phyloP scores from a whole-genome alignment of 257 asterid species.

The Nicotiana tabacum region DNA sequence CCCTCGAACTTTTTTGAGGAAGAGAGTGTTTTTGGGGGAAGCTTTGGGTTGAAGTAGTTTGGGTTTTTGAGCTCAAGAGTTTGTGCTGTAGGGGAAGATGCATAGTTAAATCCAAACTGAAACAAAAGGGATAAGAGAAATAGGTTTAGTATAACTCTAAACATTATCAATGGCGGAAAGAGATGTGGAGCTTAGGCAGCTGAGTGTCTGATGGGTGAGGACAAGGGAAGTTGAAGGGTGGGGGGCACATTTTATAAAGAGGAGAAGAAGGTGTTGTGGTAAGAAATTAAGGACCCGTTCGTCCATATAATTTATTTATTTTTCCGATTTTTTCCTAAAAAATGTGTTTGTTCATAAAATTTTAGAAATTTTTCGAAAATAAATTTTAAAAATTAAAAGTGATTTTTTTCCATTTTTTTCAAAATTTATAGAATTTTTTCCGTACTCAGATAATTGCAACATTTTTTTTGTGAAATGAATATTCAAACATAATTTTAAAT shows the following conservation, averaged over 20 bases:
- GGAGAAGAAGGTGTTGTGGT: neutral
- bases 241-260: neutral
- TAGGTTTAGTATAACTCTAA: neutral
- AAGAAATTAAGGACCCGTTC: too few species aligned
- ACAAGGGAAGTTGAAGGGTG: neutral
- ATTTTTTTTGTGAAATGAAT: too few species aligned
- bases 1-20: conserved; percentile 74
- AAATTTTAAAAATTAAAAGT: too few species aligned
- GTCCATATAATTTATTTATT: too few species aligned
- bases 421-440: too few species aligned
- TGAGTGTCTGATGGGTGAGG: neutral
- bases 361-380: too few species aligned
- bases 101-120: neutral
- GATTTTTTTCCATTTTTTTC: too few species aligned
- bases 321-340: too few species aligned
- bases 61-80: neutral
- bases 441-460: too few species aligned
- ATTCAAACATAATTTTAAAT: too few species aligned
- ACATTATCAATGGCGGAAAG: neutral
- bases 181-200: neutral
- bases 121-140: conserved; percentile 1
- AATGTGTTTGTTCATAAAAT: too few species aligned
- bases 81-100: neutral
- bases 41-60: conserved; percentile 37
- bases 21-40: conserved; percentile 43